phyloP scores from a whole-genome alignment of 1,284 basidiomycete genomes.

The Leucoagaricus sp. region DNA sequence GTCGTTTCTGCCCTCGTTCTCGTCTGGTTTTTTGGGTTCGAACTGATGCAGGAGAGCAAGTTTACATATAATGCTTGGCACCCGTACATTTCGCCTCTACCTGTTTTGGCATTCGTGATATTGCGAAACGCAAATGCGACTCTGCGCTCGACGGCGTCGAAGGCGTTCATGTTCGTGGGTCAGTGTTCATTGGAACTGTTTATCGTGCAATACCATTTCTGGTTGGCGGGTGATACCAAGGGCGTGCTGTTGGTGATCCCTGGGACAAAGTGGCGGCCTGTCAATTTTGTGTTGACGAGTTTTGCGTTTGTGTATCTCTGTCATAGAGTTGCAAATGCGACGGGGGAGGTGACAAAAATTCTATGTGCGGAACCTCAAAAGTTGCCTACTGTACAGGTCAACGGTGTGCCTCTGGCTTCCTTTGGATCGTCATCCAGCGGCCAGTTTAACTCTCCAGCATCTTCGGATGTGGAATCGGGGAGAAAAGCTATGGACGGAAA shows the following conservation, averaged over 20 bases:
- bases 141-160: slow-evolving; percentile 70
- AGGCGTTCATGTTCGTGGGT: slow-evolving; percentile 79
- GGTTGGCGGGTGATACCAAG: slow-evolving; percentile 87
- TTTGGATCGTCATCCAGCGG: neutral
- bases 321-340: slow-evolving; percentile 75
- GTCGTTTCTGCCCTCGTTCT: slow-evolving; percentile 54
- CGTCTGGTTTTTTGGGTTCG: slow-evolving; percentile 82
- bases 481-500: slow-evolving; percentile 24
- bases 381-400: slow-evolving; percentile 7
- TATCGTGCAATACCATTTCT: slow-evolving; percentile 88
- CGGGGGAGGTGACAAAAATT: slow-evolving; percentile 70
- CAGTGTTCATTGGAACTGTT: slow-evolving; percentile 85
- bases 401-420: slow-evolving; percentile 1
- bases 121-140: slow-evolving; percentile 76
- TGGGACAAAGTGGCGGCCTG: slow-evolving; percentile 66
- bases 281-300: slow-evolving; percentile 79
- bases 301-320: slow-evolving; percentile 80
- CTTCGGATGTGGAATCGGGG: slow-evolving; percentile 15
- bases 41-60: slow-evolving; percentile 74
- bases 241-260: slow-evolving; percentile 82
- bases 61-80: slow-evolving; percentile 87
- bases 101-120: slow-evolving; percentile 73
- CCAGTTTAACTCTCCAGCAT: slow-evolving; percentile 22
- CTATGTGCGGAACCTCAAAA: slow-evolving; percentile 44
- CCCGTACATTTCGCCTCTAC: slow-evolving; percentile 80